phyloP scores from a whole-genome alignment of 805 yeast species.

The Candida sphagnicola region DNA sequence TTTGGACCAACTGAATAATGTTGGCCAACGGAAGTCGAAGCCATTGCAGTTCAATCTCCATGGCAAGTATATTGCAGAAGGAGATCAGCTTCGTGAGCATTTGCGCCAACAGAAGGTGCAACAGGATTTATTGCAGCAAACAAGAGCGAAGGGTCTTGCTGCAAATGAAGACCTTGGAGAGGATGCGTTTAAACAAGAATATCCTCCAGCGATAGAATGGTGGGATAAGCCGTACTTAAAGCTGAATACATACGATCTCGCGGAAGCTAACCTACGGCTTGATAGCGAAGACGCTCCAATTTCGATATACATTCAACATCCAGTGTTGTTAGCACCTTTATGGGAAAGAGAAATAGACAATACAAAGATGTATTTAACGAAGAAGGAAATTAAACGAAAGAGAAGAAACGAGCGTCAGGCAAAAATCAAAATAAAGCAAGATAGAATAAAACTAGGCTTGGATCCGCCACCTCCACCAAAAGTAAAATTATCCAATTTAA shows the following conservation, averaged over 20 bases:
- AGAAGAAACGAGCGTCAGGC: conserved; percentile 67
- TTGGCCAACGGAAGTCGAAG: conserved; percentile 19
- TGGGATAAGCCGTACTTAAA: conserved; percentile 71
- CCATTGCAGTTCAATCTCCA: conserved; percentile 50
- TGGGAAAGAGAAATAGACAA: conserved; percentile 47
- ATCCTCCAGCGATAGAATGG: conserved; percentile 78
- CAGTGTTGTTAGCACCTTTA: conserved; percentile 59
- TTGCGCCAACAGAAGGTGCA: conserved; percentile 26
- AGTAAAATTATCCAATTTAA: conserved; percentile 76
- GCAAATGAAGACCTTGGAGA: conserved; percentile 58
- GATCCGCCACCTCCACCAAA: conserved; percentile 89
- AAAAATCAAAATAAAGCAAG: conserved; percentile 66
- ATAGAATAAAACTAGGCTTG: conserved; percentile 72
- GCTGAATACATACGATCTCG: conserved; percentile 28
- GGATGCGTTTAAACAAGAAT: conserved; percentile 40
- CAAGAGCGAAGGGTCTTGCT: conserved; percentile 37
- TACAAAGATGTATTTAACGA: conserved; percentile 61
- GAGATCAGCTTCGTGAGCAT: conserved; percentile 45
- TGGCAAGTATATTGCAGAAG: conserved; percentile 62
- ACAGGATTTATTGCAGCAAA: conserved; percentile 19
- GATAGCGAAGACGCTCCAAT: conserved; percentile 47
- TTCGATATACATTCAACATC: conserved; percentile 77
- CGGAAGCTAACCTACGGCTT: conserved; percentile 19
- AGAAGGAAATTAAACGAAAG: conserved; percentile 68
- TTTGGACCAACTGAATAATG: conserved; percentile 19